These are phyloP conservation scores for Casuarina glauca DNA, from an alignment of 306 rosid genomes.

Conservation along the genomic window DNA sequence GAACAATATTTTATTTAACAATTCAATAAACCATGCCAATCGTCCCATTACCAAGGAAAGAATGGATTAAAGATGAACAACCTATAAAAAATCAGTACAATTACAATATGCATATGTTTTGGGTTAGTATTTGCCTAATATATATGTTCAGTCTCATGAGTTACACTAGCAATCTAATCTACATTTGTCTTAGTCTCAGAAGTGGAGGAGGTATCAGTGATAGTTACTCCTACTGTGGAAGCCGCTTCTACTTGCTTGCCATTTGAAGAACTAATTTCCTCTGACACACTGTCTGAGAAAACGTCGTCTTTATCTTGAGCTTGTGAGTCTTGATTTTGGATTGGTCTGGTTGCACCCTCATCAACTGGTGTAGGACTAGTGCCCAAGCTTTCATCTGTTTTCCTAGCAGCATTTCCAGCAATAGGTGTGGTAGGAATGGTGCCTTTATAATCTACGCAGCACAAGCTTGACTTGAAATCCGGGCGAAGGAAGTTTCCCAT, in stretches of 20 bases:
- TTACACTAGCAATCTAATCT: slow-evolving; percentile 50
- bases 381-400: slow-evolving; percentile 68
- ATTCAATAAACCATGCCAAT: slow-evolving; percentile 14
- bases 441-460: slow-evolving; percentile 61
- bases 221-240: slow-evolving; percentile 44
- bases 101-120: slow-evolving; percentile 23
- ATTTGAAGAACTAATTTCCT: slow-evolving; percentile 65
- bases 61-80: slow-evolving; percentile 32
- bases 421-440: slow-evolving; percentile 36
- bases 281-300: slow-evolving; percentile 82
- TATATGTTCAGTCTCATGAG: slow-evolving; percentile 62
- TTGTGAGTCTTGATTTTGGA: slow-evolving; percentile 38
- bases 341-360: slow-evolving; percentile 33
- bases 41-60: slow-evolving; percentile 38
- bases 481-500: slow-evolving; percentile 96
- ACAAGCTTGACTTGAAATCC: slow-evolving; percentile 93
- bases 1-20: slow-evolving; percentile 15
- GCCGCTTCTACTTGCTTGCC: slow-evolving; percentile 51
- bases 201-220: slow-evolving; percentile 34
- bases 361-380: slow-evolving; percentile 45
- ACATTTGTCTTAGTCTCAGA: slow-evolving; percentile 44
- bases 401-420: slow-evolving; percentile 46
- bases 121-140: slow-evolving; percentile 55
- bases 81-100: slow-evolving; percentile 16
- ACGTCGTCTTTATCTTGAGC: slow-evolving; percentile 73